These are phyloP conservation scores for Dictyostelium brefeldianum DNA, from an alignment of 78 protist species.

Conservation along the genomic window DNA sequence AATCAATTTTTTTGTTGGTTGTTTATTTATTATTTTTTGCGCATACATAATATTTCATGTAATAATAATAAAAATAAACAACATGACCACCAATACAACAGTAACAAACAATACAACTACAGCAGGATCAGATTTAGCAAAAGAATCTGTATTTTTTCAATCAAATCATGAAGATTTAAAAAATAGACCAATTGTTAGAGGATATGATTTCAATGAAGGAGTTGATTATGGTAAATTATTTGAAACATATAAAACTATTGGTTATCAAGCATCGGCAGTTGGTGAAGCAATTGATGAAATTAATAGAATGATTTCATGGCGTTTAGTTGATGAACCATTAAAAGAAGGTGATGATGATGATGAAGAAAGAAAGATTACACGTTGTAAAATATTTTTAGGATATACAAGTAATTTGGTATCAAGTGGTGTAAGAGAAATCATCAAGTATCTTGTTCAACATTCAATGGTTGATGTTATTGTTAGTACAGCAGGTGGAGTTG, in stretches of 20 bases:
- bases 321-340: conserved; percentile 83
- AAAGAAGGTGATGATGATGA: conserved; percentile 78
- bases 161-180: conserved; percentile 20
- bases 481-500: conserved; percentile 99
- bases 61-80: background rate
- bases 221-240: conserved; percentile 81
- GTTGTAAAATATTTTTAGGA: conserved; percentile 94
- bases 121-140: conserved; percentile 21
- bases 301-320: conserved; percentile 90
- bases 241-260: conserved; percentile 82
- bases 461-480: conserved; percentile 93
- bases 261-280: conserved; percentile 97
- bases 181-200: conserved; percentile 15
- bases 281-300: conserved; percentile 95
- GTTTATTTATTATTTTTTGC: background rate
- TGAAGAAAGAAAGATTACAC: conserved; percentile 15
- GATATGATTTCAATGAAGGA: conserved; percentile 68
- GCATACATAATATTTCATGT: background rate
- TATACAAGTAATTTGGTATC: conserved; percentile 99
- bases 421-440: conserved; percentile 96
- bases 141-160: conserved; percentile 47
- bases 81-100: background rate
- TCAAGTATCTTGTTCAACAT: conserved; percentile 93
- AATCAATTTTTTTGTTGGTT: background rate
- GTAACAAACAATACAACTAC: background rate